Evolutionary conservation across 495 filamentous ascomycete species (phyloP).

Genomic region (Xylona heveae): DNA sequence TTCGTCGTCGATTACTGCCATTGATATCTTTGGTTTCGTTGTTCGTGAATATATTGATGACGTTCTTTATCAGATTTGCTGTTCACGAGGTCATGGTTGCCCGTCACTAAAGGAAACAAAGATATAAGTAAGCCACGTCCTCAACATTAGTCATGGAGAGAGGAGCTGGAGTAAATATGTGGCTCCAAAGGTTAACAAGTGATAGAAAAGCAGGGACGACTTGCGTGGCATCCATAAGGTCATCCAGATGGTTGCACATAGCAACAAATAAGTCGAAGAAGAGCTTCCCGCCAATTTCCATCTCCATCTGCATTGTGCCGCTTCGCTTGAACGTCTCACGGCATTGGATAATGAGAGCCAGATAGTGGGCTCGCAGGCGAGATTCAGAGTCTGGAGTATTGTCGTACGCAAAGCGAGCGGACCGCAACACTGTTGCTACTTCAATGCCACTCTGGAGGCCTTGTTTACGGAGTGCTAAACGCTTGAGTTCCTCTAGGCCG

Average conservation of each 20-base stretch:
- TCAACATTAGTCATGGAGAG: no score
- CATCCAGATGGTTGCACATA: constrained; percentile 92
- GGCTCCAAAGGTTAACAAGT: constrained; percentile 1
- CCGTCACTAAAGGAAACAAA: no score
- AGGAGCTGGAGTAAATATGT: no score
- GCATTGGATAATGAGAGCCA: constrained; percentile 82
- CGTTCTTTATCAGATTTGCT: no score
- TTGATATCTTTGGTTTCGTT: no score
- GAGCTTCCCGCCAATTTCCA: constrained; percentile 75
- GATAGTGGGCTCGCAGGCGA: constrained; percentile 77
- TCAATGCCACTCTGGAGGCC: constrained; percentile 72
- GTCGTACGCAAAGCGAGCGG: constrained; percentile 81
- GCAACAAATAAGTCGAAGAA: constrained; percentile 97
- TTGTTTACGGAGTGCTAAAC: constrained; percentile 71
- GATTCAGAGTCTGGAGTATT: constrained; percentile 83
- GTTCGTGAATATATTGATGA: no score
- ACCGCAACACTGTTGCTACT: constrained; percentile 68
- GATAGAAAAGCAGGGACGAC: constrained; percentile 3
- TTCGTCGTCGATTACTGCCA: no score
- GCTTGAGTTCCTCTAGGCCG: constrained; percentile 60
- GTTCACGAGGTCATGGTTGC: no score
- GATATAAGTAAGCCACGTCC: no score
- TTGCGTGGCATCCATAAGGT: constrained; percentile 44
- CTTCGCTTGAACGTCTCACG: constrained; percentile 89
- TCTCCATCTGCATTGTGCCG: constrained; percentile 94